A percentile compares a stretch with the other conserved stretches of the same genome.
phyloP scores from a whole-genome alignment of 2,329 filamentous ascomycete species.

The Penicillium sp. region DNA sequence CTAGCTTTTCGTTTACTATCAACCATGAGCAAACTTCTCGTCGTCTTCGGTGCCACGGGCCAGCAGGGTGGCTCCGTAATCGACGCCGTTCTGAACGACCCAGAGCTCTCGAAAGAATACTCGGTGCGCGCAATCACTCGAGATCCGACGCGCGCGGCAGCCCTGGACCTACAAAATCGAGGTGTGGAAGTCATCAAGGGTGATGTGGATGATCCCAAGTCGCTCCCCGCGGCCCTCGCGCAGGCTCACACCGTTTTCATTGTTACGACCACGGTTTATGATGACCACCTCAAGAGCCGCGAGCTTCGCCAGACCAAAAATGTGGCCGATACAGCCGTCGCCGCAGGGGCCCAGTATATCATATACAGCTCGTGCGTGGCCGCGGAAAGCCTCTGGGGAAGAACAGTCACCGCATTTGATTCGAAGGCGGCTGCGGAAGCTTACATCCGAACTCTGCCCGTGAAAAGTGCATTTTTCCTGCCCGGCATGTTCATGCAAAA shows the following conservation, averaged over 20 bases:
- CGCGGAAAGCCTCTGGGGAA: conserved; percentile 31
- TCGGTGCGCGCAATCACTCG: conserved; percentile 58
- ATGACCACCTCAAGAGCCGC: conserved; percentile 8
- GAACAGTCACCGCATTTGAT: conserved; percentile 53
- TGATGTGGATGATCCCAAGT: conserved; percentile 49
- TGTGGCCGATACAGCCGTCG: conserved; percentile 40
- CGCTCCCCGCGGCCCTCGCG: conserved; percentile 42
- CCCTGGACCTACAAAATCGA: conserved; percentile 45
- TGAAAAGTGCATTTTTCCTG: conserved; percentile 55
- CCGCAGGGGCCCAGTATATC: conserved; percentile 37
- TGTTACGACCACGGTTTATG: conserved; percentile 49
- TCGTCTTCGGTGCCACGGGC: conserved; percentile 60
- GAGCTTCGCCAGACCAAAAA: conserved; percentile 38
- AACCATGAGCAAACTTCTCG: conserved; percentile 38
- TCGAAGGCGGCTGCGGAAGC: conserved; percentile 55
- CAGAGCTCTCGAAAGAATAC: conserved; percentile 49
- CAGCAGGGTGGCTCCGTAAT: conserved; percentile 61
- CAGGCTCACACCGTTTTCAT: conserved; percentile 51
- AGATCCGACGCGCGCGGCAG: conserved; percentile 43
- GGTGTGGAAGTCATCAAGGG: conserved; percentile 56
- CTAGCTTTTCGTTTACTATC: background rate
- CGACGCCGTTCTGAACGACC: conserved; percentile 41
- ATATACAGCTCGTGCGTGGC: conserved; percentile 42
- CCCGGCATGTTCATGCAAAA: conserved; percentile 58
- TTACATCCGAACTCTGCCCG: conserved; percentile 51